Evolutionary conservation across 257 asterid genomes (phyloP).

Genomic region (Euphrasia confusa): DNA sequence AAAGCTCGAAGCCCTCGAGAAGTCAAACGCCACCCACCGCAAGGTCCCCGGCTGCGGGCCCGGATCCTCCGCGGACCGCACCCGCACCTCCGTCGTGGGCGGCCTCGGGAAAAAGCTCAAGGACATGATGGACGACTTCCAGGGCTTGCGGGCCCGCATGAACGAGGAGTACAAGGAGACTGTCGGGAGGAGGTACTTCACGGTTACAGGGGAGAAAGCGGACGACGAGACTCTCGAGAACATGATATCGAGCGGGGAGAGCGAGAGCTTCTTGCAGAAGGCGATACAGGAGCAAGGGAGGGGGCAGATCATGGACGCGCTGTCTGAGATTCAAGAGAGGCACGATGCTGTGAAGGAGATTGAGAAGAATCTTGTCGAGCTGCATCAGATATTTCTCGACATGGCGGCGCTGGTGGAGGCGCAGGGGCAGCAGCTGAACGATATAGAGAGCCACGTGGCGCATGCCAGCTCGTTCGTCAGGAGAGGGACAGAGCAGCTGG

Average conservation of each 20-base stretch:
- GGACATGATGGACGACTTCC: conserved; percentile 50
- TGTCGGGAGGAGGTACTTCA: conserved; percentile 47
- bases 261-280: conserved; percentile 48
- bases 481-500: conserved; percentile 53
- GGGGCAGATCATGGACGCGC: conserved; percentile 47
- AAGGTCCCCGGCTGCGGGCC: conserved; percentile 56
- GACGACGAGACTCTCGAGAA: conserved; percentile 45
- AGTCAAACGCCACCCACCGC: conserved; percentile 43
- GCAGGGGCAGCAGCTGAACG: conserved; percentile 49
- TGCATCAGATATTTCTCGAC: conserved; percentile 49
- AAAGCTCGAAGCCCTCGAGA: conserved; percentile 44
- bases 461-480: conserved; percentile 58
- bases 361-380: conserved; percentile 43
- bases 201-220: conserved; percentile 49
- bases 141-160: conserved; percentile 43
- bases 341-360: conserved; percentile 60
- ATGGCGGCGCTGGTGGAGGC: conserved; percentile 56
- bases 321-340: conserved; percentile 46
- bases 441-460: conserved; percentile 56
- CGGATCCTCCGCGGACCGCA: conserved; percentile 52
- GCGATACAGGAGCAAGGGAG: conserved; percentile 57
- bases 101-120: conserved; percentile 52
- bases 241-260: conserved; percentile 49
- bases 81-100: conserved; percentile 39
- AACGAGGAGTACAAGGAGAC: conserved; percentile 56